These are phyloP conservation scores for Candida lessepsii DNA, from an alignment of 805 yeast genomes.

Conservation along the genomic window DNA sequence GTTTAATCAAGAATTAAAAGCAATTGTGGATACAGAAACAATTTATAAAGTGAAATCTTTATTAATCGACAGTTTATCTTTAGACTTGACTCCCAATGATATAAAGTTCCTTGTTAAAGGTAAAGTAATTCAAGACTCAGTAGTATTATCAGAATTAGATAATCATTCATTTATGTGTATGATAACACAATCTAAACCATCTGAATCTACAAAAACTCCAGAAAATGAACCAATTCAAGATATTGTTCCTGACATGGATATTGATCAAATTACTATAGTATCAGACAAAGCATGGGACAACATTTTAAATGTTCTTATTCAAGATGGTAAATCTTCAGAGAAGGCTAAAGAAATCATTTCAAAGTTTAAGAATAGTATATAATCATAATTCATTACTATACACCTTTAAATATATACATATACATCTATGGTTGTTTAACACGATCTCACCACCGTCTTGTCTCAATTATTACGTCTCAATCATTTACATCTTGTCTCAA, in stretches of 20 bases:
- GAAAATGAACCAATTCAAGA: not conserved
- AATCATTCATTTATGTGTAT: slow-evolving; percentile 41
- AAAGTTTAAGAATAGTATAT: slow-evolving; percentile 17
- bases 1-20: slow-evolving; percentile 38
- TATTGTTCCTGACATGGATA: slow-evolving; percentile 11
- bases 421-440: no score
- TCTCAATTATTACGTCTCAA: no score
- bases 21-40: slow-evolving; percentile 25
- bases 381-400: slow-evolving; percentile 3
- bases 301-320: slow-evolving; percentile 33
- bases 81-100: slow-evolving; percentile 35
- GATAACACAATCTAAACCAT: slow-evolving; percentile 28
- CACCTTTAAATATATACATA: not conserved
- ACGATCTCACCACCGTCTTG: not conserved
- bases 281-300: slow-evolving; percentile 41
- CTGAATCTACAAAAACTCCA: not conserved
- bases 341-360: slow-evolving; percentile 19
- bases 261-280: slow-evolving; percentile 9
- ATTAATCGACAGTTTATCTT: slow-evolving; percentile 30
- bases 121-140: slow-evolving; percentile 56
- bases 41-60: slow-evolving; percentile 39
- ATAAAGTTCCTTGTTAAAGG: slow-evolving; percentile 58
- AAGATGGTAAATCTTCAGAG: slow-evolving; percentile 30
- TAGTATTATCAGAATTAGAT: slow-evolving; percentile 27
- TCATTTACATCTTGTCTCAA: no score